phyloP scores from a whole-genome alignment of 2,329 filamentous ascomycete species.

The Aspergillus floridensis region DNA sequence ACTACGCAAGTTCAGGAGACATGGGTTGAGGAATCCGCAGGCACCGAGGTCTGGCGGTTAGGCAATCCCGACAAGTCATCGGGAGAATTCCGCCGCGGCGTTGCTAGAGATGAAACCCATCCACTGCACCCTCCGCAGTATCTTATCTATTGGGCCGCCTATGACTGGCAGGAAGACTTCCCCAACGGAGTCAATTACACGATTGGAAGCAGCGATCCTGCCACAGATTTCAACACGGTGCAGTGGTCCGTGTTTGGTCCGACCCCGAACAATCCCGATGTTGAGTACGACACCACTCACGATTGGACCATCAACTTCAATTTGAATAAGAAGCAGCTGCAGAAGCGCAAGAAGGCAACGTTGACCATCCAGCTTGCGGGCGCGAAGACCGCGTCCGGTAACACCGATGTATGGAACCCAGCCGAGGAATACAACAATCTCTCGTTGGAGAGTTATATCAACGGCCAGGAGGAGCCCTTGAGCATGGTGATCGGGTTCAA shows the following conservation, averaged over 20 bases:
- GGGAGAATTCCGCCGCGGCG: slow-evolving; percentile 61
- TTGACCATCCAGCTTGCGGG: slow-evolving; percentile 64
- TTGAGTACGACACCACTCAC: slow-evolving; percentile 44
- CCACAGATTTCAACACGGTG: slow-evolving; percentile 59
- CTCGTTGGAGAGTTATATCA: slow-evolving; percentile 51
- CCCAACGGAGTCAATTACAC: slow-evolving; percentile 58
- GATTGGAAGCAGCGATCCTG: slow-evolving; percentile 53
- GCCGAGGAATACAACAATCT: slow-evolving; percentile 55
- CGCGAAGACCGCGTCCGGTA: slow-evolving; percentile 61
- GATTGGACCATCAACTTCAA: slow-evolving; percentile 61
- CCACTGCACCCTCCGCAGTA: slow-evolving; percentile 57
- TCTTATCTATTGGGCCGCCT: slow-evolving; percentile 59
- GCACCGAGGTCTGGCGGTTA: slow-evolving; percentile 61
- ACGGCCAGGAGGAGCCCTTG: slow-evolving; percentile 37
- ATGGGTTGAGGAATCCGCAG: slow-evolving; percentile 57
- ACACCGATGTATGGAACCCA: slow-evolving; percentile 59
- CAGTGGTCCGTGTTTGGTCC: slow-evolving; percentile 64
- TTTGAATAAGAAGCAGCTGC: slow-evolving; percentile 43
- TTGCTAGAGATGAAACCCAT: slow-evolving; percentile 48
- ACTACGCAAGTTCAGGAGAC: slow-evolving; percentile 38
- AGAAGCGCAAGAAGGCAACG: slow-evolving; percentile 49
- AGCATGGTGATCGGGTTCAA: slow-evolving; percentile 44
- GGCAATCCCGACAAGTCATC: slow-evolving; percentile 61
- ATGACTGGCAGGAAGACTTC: slow-evolving; percentile 61
- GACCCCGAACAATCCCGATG: slow-evolving; percentile 38